A percentile compares a stretch with the other conserved stretches of the same genome.
These are phyloP conservation scores for Phalaenopsis equestris DNA, from an alignment of 106 monocot genomes.

Conservation along the genomic window DNA sequence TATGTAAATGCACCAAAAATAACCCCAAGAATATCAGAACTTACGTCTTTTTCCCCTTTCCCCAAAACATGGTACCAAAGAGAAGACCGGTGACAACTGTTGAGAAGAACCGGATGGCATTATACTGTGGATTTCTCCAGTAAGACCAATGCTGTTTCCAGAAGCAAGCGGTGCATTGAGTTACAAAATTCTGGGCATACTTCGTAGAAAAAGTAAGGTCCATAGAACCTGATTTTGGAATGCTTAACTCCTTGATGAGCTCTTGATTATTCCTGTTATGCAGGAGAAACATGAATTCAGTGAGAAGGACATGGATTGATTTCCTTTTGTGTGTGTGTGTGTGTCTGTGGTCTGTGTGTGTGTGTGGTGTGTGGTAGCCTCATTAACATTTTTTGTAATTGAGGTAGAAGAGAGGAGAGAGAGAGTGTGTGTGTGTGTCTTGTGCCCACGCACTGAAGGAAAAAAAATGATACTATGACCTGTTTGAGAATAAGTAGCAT, in stretches of 20 bases:
- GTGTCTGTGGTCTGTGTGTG: background rate
- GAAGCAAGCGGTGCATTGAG: slow-evolving; percentile 62
- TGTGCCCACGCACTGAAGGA: no score
- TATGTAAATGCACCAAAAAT: background rate
- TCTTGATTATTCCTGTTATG: slow-evolving; percentile 52
- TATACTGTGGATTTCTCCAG: slow-evolving; percentile 87
- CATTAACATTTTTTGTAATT: no score
- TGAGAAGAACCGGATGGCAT: slow-evolving; percentile 50
- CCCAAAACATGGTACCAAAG: slow-evolving; percentile 81
- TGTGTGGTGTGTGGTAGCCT: background rate
- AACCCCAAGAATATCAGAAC: slow-evolving; percentile 10
- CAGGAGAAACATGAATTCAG: background rate
- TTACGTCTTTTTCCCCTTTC: slow-evolving; percentile 57
- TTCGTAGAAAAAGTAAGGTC: slow-evolving; percentile 66
- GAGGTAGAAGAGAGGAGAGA: background rate
- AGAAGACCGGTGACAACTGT: slow-evolving; percentile 51
- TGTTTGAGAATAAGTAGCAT: background rate
- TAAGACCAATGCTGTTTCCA: slow-evolving; percentile 96
- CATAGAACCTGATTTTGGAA: slow-evolving; percentile 32
- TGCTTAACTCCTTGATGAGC: slow-evolving; percentile 53
- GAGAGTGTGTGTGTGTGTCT: no score
- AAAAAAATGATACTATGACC: background rate
- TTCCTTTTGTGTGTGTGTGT: background rate
- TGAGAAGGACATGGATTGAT: background rate
- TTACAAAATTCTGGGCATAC: slow-evolving; percentile 48